Evolutionary conservation across 345 rosid genomes (phyloP).

Genomic region (Salix viminalis): DNA sequence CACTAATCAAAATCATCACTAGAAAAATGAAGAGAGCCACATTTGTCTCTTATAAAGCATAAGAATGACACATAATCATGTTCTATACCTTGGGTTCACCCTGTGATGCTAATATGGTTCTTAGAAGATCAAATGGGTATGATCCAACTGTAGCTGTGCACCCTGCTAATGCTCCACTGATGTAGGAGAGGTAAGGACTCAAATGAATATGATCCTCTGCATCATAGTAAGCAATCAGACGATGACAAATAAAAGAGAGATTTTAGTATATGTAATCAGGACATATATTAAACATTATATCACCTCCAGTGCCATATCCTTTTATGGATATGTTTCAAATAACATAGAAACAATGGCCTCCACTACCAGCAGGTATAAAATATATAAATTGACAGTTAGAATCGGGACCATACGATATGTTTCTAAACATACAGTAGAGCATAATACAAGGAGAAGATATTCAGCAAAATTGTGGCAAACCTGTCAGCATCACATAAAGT

Average conservation of each 20-base stretch:
- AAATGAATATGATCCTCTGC: slow-evolving; percentile 83
- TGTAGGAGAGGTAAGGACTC: slow-evolving; percentile 76
- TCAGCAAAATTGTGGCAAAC: background rate
- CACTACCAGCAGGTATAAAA: background rate
- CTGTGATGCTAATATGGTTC: slow-evolving; percentile 92
- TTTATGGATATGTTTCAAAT: background rate
- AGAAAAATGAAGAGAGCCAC: background rate
- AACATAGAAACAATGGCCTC: background rate
- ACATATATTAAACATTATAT: background rate
- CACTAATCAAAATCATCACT: background rate
- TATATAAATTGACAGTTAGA: background rate
- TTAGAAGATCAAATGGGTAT: slow-evolving; percentile 94
- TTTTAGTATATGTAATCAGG: background rate
- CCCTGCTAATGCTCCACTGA: slow-evolving; percentile 90
- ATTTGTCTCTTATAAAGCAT: background rate
- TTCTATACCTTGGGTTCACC: slow-evolving; percentile 92
- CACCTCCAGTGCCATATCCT: background rate
- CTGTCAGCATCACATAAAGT: background rate
- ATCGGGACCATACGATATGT: background rate
- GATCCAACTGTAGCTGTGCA: slow-evolving; percentile 96
- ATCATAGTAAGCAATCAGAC: slow-evolving; percentile 14
- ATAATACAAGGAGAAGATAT: background rate
- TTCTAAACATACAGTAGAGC: background rate
- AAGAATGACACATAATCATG: background rate
- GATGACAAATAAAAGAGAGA: background rate